Percentiles rank a stretch among this genome's conserved stretches.
Evolutionary conservation across 257 asterid species (phyloP).

Genomic region (Solanum etuberosum): DNA sequence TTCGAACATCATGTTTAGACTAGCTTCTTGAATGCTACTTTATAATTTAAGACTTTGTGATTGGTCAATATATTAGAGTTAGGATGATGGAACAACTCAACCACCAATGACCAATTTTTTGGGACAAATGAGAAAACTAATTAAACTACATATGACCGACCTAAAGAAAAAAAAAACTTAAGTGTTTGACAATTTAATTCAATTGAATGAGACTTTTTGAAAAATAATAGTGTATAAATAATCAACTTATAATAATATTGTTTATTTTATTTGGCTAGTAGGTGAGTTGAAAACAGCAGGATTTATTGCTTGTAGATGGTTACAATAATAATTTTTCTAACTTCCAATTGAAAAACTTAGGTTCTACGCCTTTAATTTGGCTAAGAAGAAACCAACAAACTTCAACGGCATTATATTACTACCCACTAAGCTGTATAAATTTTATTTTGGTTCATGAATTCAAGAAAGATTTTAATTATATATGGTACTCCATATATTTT

Average conservation of each 20-base stretch:
- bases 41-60: neutral
- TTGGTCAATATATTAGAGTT: neutral
- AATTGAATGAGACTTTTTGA: neutral
- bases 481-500: neutral
- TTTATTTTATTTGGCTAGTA: neutral
- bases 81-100: neutral
- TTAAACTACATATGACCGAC: neutral
- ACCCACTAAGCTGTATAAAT: neutral
- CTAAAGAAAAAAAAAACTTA: neutral
- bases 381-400: constrained; percentile 5
- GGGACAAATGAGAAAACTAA: neutral
- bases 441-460: neutral
- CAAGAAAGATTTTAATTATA: neutral
- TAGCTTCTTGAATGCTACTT: neutral
- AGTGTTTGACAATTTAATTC: neutral
- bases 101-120: neutral
- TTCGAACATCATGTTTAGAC: neutral
- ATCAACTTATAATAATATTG: neutral
- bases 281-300: neutral
- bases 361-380: constrained; percentile 9
- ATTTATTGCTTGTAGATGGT: constrained; percentile 1
- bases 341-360: constrained; percentile 4
- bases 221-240: neutral
- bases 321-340: neutral
- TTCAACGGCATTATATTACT: constrained; percentile 5